Evolutionary conservation across 2,329 filamentous ascomycete species (phyloP).

Genomic region (Alternaria postmessia): DNA sequence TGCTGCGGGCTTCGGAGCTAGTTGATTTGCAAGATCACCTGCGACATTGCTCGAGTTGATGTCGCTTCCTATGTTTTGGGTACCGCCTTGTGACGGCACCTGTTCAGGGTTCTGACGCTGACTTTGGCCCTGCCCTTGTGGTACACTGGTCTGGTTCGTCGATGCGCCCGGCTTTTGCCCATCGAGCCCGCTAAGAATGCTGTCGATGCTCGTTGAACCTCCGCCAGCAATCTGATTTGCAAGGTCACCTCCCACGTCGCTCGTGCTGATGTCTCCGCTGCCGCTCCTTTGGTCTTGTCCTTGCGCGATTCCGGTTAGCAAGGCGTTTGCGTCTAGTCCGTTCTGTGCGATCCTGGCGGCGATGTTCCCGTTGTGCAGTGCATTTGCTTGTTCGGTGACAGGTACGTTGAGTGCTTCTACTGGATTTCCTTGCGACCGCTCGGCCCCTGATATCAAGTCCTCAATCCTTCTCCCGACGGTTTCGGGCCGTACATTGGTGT

Average conservation of each 20-base stretch:
- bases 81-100: neutral
- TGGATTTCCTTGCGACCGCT: constrained; percentile 20
- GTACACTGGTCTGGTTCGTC: constrained; percentile 16
- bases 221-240: constrained; percentile 32
- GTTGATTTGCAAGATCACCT: constrained; percentile 12
- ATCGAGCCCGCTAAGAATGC: constrained; percentile 20
- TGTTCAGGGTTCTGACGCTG: neutral
- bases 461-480: constrained; percentile 36
- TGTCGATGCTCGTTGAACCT: constrained; percentile 17
- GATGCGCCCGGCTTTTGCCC: constrained; percentile 19
- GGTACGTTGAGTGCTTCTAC: constrained; percentile 22
- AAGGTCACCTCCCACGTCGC: constrained; percentile 22
- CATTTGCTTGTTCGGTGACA: constrained; percentile 14
- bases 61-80: constrained; percentile 3
- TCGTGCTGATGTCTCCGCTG: constrained; percentile 14
- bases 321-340: constrained; percentile 28
- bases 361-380: constrained; percentile 18
- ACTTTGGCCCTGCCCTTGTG: constrained; percentile 16
- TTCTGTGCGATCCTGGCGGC: constrained; percentile 25
- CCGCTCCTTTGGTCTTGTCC: constrained; percentile 14
- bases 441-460: constrained; percentile 36
- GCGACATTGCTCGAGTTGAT: constrained; percentile 9
- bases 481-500: constrained; percentile 29
- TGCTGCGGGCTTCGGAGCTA: constrained; percentile 2
- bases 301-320: constrained; percentile 27